phyloP scores from a whole-genome alignment of 441 rosid species.

The Rhodomyrtus psidioides region DNA sequence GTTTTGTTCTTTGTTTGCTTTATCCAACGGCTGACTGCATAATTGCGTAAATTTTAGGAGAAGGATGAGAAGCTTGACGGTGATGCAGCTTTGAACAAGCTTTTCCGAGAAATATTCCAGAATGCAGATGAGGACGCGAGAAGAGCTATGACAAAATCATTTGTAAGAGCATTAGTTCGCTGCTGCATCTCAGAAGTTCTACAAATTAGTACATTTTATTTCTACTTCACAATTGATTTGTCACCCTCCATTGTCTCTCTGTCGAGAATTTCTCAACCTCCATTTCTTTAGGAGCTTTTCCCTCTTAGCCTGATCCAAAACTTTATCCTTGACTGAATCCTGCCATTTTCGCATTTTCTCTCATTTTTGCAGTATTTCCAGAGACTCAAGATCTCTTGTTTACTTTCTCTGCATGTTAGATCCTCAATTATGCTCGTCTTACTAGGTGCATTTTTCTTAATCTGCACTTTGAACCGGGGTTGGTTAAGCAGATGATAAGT shows the following conservation, averaged over 20 bases:
- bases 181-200: not conserved
- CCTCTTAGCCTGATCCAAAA: not conserved
- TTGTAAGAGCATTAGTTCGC: not conserved
- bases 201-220: not conserved
- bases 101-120: conserved; percentile 4
- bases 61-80: conserved; percentile 6
- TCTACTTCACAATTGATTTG: not conserved
- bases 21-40: not conserved
- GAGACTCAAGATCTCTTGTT: not conserved
- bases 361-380: not conserved
- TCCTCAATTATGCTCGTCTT: not conserved
- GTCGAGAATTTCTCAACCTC: not conserved
- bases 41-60: not conserved
- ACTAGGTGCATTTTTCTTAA: not conserved
- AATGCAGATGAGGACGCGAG: conserved; percentile 2
- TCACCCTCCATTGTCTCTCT: not conserved
- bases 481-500: not conserved
- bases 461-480: not conserved
- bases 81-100: conserved; percentile 7
- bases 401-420: not conserved
- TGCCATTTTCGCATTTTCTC: not conserved
- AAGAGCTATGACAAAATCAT: conserved; percentile 8
- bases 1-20: not conserved
- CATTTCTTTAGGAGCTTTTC: not conserved
- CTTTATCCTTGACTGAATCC: not conserved